Conservation (phyloP, 257 asterid species). For the Rauvolfia tetraphylla region DNA sequence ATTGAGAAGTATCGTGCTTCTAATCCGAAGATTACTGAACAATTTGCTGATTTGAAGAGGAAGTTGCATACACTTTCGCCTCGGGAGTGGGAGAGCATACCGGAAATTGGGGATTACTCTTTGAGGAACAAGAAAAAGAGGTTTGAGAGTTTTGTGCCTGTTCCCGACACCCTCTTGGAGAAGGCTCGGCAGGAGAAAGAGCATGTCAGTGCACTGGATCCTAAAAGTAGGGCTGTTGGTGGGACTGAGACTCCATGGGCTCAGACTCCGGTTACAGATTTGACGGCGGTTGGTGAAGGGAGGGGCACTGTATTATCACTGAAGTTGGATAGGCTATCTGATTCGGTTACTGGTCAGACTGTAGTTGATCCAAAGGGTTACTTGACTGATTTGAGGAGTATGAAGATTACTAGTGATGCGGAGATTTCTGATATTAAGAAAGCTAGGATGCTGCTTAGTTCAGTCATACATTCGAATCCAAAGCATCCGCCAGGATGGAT, state of each 20-base stretch:
- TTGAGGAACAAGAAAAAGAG: conserved; percentile 78
- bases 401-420: conserved; percentile 89
- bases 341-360: conserved; percentile 80
- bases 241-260: conserved; percentile 91
- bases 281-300: conserved; percentile 96
- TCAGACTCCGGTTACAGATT: conserved; percentile 87
- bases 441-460: conserved; percentile 79
- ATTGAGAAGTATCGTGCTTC: conserved; percentile 88
- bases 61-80: conserved; percentile 53
- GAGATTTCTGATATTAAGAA: conserved; percentile 91
- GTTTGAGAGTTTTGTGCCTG: conserved; percentile 88
- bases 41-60: conserved; percentile 90
- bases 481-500: conserved; percentile 98
- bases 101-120: conserved; percentile 85
- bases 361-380: conserved; percentile 98
- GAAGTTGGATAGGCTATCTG: conserved; percentile 80
- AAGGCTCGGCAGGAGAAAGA: conserved; percentile 93
- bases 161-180: conserved; percentile 85
- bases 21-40: conserved; percentile 84
- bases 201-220: conserved; percentile 86
- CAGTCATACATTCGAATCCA: conserved; percentile 79
- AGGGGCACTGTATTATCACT: conserved; percentile 86
- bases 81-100: conserved; percentile 86
- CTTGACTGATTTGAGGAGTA: conserved; percentile 88
- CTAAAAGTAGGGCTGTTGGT: conserved; percentile 73